Evolutionary conservation across 2,329 filamentous ascomycete genomes (phyloP).

Genomic region (Rugonectria rugulosa): DNA sequence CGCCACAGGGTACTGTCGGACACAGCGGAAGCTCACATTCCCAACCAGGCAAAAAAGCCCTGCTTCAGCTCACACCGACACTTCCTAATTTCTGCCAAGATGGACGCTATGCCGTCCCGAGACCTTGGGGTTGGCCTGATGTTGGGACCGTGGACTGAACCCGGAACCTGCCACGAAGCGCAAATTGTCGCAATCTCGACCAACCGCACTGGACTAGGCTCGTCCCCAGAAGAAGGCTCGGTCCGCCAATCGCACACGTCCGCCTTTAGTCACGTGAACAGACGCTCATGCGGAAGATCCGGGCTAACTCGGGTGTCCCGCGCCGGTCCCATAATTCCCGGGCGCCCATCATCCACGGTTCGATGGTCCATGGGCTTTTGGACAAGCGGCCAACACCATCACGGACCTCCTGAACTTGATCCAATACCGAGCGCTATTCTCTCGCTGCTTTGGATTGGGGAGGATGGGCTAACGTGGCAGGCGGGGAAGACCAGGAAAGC

Average conservation of each 20-base stretch:
- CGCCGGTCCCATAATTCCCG: conserved; percentile 40
- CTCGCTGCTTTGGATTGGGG: conserved; percentile 2
- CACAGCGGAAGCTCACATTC: conserved; percentile 3
- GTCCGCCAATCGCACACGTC: conserved; percentile 51
- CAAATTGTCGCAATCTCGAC: conserved; percentile 31
- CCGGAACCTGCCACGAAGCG: conserved; percentile 23
- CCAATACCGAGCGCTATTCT: conserved; percentile 14
- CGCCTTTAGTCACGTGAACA: conserved; percentile 44
- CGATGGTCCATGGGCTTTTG: conserved; percentile 25
- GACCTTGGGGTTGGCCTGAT: conserved; percentile 32
- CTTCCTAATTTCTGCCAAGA: conserved; percentile 11
- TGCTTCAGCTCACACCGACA: conserved; percentile 32
- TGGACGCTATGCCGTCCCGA: conserved; percentile 24
- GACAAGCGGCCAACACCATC: conserved; percentile 28
- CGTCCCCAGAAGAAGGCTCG: conserved; percentile 43
- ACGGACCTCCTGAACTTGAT: conserved; percentile 23
- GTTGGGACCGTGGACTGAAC: conserved; percentile 27
- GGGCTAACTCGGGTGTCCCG: conserved; percentile 43
- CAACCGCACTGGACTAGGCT: conserved; percentile 35
- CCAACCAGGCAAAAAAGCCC: not conserved
- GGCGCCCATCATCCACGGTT: conserved; percentile 15
- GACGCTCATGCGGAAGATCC: conserved; percentile 44
- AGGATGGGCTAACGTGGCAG: no score
- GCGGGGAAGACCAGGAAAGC: not conserved
- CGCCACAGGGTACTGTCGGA: conserved; percentile 18